Evolutionary conservation across 495 filamentous ascomycete species (phyloP), one percentile per base, ranked within the genome.

Genomic region (Lasiosphaeria miniovina): DNA sequence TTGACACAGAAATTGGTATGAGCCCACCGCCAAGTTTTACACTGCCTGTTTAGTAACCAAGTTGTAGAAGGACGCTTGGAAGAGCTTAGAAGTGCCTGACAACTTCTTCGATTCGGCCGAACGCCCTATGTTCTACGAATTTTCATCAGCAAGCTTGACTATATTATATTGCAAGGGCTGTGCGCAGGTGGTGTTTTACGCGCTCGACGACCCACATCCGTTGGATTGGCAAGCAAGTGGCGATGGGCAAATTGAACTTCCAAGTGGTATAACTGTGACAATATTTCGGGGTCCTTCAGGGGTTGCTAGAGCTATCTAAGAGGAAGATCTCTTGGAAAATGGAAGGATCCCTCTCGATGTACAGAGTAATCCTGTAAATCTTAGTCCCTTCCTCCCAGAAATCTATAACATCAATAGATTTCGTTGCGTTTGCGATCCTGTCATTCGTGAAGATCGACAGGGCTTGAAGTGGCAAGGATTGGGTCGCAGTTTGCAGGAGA

Each of bases 1-100:
- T 17, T 53, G 51, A 53, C 4, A 53, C 24, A 36, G 17, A 17
- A 53, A 36, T 36, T 53, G 33, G 51, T 53, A 53, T 35, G 51
- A 53, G 17, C 51, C 51, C 51, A 17, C 32, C 11, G 32, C 24
- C 51, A 53, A 17, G 31, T 53, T 53, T 34, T 53, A 36, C 51
- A 35, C 33, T 53, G 17, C 17, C n/a, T n/a, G n/a, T 53, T 53
- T 35, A 17, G 8, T 35, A 53, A 4, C 32, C 24, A 36, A 36
- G 17, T 53, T 53, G 34, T 32, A 53, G 51, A 53, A 36, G 51
- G 51, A 53, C 51, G 51, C 51, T 53, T 53, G 51, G 51, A 53
- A 53, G 51, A 36, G 51, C 51, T 36, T 53, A 17, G 32, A 53
- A 53, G 36, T 35, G 51, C 51, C 33, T 6, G 51, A 36, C 51